Evolutionary conservation across 2,329 filamentous ascomycete species (phyloP), one percentile per base, ranked within the genome.

Genomic region (Furcasterigmium furcatum): DNA sequence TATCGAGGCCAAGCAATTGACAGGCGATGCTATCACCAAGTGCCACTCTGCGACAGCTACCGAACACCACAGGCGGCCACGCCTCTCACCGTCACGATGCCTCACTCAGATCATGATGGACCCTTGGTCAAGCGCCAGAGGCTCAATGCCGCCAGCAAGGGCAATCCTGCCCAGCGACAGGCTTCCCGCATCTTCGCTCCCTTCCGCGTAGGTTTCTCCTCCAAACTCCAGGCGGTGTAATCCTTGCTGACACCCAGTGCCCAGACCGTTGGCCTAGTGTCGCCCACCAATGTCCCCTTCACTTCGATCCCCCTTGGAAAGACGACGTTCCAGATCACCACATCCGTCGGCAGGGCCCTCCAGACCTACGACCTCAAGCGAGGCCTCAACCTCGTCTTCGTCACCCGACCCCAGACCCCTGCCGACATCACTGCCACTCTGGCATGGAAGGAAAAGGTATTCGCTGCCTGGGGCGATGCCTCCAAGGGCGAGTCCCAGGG

Each of bases 281-380:
- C 94, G 5, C 90, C 94, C 1, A 96, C 92, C 3, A 70, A 76
- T 41, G 90, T 96, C 1, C 92, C 94, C 0, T 97, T 99, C 61
- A 91, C 92, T 3, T 87, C 87, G 6, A 79, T 95, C 25, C 88
- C 92, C 1, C 76, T 96, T 14, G 94, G 94, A 47, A 96, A 95
- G 68, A 92, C 89, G 1, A 95, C 91, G 4, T 99, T 96, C 62
- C 94, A 99, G 65, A 90, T 99, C 66, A 97, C 94, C 27, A 99
- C 94, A 24, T 97, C 90, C 0, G 88, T 95, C 50, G 94, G 92
- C 51, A 82, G 85, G 58, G 89, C 86, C 48, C 78, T 99, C 39
- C 94, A 99, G 68, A 99, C 94, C 0, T 99, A 99, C 71, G 94
- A 99, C 63, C 72, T 99, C 50, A 89, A 87, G 64, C 83, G 85